Evolutionary conservation across 345 rosid species (phyloP), one percentile per base, ranked within the genome.

Genomic region (Clarkia xantiana): DNA sequence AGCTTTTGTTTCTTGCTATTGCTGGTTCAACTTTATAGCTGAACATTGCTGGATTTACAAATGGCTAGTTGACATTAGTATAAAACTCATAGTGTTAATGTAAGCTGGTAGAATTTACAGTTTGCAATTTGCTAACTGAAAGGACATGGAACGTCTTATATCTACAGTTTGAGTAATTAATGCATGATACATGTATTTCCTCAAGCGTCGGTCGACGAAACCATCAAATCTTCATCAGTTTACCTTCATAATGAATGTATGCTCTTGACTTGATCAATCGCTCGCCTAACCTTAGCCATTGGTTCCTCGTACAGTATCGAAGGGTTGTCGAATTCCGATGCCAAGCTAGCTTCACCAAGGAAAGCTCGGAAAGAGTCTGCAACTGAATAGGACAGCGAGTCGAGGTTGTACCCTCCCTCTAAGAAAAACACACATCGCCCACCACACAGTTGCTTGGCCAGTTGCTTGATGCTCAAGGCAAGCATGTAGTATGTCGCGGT

Each of bases 321-420:
- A 15, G 91, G 94, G 49, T 86, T 63, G 47, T 90, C 97, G 29
- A 90, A 86, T 74, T 74, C 75, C 0, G 73, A 57, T 10, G 97
- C 94, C 68, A 69, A 62, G 36, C 95, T 90, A 17, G 67, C 62
- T 60, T 90, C 97, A 9, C 86, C 94, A 0, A 86, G 78, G 56
- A 90, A 77, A 22, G 95, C 95, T 3, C 86, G 73, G 62, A 90
- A 90, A 11, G 86, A 73, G 62, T 86, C 97, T 2, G 88, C 77
- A 36, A 86, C 94, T 0, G 97, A 85, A 49, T 82, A 58, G 7
- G 97, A 82, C 49, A 90, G 86, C 15, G 97, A 79, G 14, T 79
- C 65, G 44, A 86, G 95, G 66, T 90, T 90, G 78, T 86, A 81
- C 22, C 97, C 97, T 43, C 97, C 97, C 68, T 90, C 97, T 67